Evolutionary conservation across 495 filamentous ascomycete species (phyloP).

Genomic region (Aspergillus ostianus): DNA sequence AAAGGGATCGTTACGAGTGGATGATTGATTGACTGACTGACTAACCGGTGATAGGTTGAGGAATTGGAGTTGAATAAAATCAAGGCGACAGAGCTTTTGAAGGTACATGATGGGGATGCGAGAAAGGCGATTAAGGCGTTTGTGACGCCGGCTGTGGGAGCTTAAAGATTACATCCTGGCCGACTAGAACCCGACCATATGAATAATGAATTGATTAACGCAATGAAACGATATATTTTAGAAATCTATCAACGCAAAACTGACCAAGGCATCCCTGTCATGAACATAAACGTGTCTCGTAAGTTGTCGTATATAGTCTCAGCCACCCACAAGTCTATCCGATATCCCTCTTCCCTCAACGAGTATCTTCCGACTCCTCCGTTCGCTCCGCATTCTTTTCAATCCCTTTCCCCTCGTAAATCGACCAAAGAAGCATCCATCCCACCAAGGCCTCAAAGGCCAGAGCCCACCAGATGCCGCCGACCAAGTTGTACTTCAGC

Average conservation of each 20-base stretch:
- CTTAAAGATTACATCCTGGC: conserved; percentile 8
- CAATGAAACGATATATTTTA: background rate
- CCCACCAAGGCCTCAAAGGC: conserved; percentile 52
- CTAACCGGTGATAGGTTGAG: conserved; percentile 54
- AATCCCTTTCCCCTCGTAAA: conserved; percentile 54
- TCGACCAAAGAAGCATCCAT: conserved; percentile 47
- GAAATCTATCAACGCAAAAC: background rate
- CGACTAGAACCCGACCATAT: background rate
- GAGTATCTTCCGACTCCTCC: conserved; percentile 23
- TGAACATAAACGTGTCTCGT: background rate
- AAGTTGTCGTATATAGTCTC: background rate
- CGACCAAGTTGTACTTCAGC: conserved; percentile 62
- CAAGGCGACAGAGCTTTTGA: conserved; percentile 82
- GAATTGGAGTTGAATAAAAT: conserved; percentile 74
- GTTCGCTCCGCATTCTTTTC: conserved; percentile 24
- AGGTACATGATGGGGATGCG: conserved; percentile 74
- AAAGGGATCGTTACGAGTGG: background rate
- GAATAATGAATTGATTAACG: conserved; percentile 4
- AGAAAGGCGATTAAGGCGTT: conserved; percentile 67
- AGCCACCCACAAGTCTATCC: background rate
- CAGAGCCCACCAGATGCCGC: conserved; percentile 68
- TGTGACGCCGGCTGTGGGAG: conserved; percentile 40
- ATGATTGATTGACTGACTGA: background rate
- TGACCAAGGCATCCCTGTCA: conserved; percentile 1
- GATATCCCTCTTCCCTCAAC: background rate